Percentiles rank a stretch among this genome's conserved stretches.
Evolutionary conservation across 2,329 filamentous ascomycete species (phyloP).

Genomic region (Penicillium sp.): DNA sequence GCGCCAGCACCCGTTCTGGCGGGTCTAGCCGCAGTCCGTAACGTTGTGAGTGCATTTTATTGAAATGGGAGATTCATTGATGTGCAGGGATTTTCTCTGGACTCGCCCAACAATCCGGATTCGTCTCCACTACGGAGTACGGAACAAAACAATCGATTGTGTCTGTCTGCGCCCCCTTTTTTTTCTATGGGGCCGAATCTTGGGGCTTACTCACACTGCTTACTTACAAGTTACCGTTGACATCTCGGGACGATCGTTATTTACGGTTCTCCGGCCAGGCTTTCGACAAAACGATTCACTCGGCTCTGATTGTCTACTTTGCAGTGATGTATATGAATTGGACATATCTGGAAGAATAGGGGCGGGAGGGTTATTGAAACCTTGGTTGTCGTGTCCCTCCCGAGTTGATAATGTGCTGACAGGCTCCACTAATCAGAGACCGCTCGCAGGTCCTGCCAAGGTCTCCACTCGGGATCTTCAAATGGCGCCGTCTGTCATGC

Average conservation of each 20-base stretch:
- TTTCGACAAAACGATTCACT: neutral
- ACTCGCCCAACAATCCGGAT: neutral
- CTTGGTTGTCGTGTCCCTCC: neutral
- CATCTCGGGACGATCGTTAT: slow-evolving; percentile 1
- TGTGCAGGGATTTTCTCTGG: neutral
- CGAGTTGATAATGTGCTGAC: neutral
- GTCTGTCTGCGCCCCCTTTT: slow-evolving; percentile 5
- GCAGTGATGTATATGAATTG: neutral
- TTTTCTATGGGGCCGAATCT: neutral
- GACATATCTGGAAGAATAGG: too few relatives aligned
- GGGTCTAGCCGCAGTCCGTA: slow-evolving; percentile 4
- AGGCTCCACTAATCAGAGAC: neutral
- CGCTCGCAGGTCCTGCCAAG: neutral
- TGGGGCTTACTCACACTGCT: neutral
- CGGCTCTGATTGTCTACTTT: neutral
- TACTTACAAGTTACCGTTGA: neutral
- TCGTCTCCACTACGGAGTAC: neutral
- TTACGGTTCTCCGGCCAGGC: neutral
- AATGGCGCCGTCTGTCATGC: slow-evolving; percentile 3
- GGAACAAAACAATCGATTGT: slow-evolving; percentile 1
- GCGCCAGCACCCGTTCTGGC: neutral
- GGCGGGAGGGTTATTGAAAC: neutral
- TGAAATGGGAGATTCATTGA: slow-evolving; percentile 1
- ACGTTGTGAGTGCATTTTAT: slow-evolving; percentile 1
- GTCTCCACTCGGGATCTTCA: slow-evolving; percentile 4